Base-by-base conservation (phyloP, 2,329 filamentous ascomycete genomes). In the Calonectria multiphialidica region DNA sequence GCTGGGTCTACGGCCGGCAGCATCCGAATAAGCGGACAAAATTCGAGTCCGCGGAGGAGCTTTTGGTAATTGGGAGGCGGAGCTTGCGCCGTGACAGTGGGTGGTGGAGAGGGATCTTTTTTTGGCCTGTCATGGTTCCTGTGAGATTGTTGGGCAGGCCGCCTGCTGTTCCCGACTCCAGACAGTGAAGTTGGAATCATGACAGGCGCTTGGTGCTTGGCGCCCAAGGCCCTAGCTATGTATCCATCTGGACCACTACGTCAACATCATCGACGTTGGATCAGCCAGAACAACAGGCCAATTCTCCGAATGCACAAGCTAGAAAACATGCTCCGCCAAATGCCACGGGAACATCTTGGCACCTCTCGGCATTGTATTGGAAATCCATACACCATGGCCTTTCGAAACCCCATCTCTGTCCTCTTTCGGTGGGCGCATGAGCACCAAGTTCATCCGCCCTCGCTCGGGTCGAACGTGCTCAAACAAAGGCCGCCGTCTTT, bases 401-500 rank as follows among this genome's bases (percentile, higher is more conserved):
- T 50, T 30, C 28, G 18, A 62, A 28, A 53, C 30, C 23, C 18
- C 23, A 25, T n/a, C 45, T 33, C 44, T 21, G 33, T 23, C 40
- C 23, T 37, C 44, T 12, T n/a, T 13, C 6, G 12, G 28, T 37
- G 16, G 35, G 23, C 21, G 5, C 21, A 44, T 28, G n/a, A 68
- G 44, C 44, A 50, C 28, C 61, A 33, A 50, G 50, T 70, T 71
- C 69, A 59, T 71, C 69, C 69, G 64, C 69, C 57, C 64, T 68
- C 57, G 49, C 35, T 13, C 25, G 35, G 21, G 63, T 21, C 47
- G 35, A 66, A 66, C 21, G 21, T 33, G n/a, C 49, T 67, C 65
- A 71, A 71, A 55, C 68, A 66, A 25, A 16, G 16, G 13, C 15
- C 53, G 1, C 12, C 18, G 5, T n/a, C 13, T 21, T 30, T 21